Conservation (phyloP, 345 rosid genomes). For the Camelina hispida region DNA sequence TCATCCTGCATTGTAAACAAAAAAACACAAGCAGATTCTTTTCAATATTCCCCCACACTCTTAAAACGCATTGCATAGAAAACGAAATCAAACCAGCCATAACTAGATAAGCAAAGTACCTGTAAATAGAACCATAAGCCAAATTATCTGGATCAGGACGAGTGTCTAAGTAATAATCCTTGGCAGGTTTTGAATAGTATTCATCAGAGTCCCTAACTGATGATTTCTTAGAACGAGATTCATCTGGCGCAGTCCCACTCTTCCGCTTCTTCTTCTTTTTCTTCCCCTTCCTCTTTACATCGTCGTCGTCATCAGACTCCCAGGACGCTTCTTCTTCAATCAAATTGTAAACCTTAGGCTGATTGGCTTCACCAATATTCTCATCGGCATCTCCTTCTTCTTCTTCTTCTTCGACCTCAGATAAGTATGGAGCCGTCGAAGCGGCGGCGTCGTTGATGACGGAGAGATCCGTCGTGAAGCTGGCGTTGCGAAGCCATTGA, state of each 20-base stretch:
- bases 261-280: conserved; percentile 52
- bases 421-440: conserved; percentile 41
- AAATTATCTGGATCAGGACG: conserved; percentile 87
- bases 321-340: conserved; percentile 49
- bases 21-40: not conserved
- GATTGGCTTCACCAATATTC: conserved; percentile 8
- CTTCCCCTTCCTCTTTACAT: conserved; percentile 48
- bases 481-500: conserved; percentile 85
- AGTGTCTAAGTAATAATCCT: conserved; percentile 86
- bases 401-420: conserved; percentile 43
- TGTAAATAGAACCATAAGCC: conserved; percentile 81
- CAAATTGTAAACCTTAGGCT: conserved; percentile 50
- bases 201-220: conserved; percentile 56
- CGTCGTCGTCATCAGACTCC: conserved; percentile 42
- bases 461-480: conserved; percentile 79
- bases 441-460: conserved; percentile 54
- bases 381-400: conserved; percentile 46
- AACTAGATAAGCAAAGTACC: conserved; percentile 46
- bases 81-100: not conserved
- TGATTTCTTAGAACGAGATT: conserved; percentile 51
- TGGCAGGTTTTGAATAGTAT: conserved; percentile 54
- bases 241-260: conserved; percentile 39
- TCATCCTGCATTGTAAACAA: conserved; percentile 64
- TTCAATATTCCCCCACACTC: conserved; percentile 15
- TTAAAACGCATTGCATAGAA: not conserved